These are phyloP conservation scores for Aspergillus clavatus DNA, from an alignment of 2,329 filamentous ascomycete genomes.

Conservation along the genomic window DNA sequence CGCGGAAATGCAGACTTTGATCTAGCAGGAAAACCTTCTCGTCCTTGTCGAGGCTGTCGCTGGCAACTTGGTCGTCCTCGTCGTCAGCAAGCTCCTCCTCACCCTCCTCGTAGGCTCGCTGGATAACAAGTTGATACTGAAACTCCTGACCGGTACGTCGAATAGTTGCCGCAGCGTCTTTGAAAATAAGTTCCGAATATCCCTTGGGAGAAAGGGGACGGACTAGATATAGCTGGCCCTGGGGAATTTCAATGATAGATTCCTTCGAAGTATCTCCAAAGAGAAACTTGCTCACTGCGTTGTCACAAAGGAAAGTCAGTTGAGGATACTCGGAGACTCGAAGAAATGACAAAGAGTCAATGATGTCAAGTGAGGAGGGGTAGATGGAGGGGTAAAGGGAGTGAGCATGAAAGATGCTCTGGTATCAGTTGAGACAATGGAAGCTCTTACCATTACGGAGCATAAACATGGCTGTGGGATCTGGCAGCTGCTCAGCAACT, in stretches of 20 bases:
- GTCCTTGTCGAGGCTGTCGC: conserved; percentile 84
- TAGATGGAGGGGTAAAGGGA: conserved; percentile 17
- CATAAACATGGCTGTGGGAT: conserved; percentile 49
- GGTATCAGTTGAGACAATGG: conserved; percentile 19
- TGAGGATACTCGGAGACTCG: background rate
- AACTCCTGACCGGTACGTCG: conserved; percentile 90
- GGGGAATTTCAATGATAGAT: conserved; percentile 86
- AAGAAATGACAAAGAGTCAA: conserved; percentile 1
- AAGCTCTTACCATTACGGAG: conserved; percentile 50
- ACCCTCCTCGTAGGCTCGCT: conserved; percentile 94
- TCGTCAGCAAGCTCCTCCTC: conserved; percentile 92
- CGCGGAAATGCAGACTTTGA: conserved; percentile 80
- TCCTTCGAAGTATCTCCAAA: conserved; percentile 88
- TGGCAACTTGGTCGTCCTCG: conserved; percentile 73
- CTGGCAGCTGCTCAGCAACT: conserved; percentile 21
- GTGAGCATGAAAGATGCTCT: conserved; percentile 1
- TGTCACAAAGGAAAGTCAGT: conserved; percentile 8
- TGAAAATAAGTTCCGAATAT: conserved; percentile 98
- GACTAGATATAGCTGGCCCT: conserved; percentile 96
- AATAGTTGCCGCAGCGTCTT: conserved; percentile 88
- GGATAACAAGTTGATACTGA: conserved; percentile 94
- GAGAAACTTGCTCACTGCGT: conserved; percentile 79
- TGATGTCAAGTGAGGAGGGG: conserved; percentile 11
- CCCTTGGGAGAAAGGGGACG: conserved; percentile 92
- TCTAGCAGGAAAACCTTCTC: conserved; percentile 97